A percentile compares a stretch with the other conserved stretches of the same genome.
These are phyloP conservation scores for Hypoxylon subgilvum DNA, from an alignment of 495 filamentous ascomycete genomes.

Conservation along the genomic window DNA sequence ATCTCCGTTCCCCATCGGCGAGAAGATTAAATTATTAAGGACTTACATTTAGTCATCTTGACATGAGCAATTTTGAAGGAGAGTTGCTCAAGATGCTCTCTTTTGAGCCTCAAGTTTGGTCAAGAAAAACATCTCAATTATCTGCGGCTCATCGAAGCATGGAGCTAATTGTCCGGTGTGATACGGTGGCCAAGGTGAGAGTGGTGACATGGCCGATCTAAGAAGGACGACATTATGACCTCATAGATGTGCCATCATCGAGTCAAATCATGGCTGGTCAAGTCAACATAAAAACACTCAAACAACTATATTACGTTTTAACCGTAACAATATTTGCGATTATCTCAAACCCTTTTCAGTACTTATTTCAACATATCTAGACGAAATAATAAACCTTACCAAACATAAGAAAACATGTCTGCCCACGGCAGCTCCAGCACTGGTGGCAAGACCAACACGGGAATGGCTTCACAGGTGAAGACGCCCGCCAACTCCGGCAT, in stretches of 20 bases:
- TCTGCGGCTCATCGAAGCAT: too few relatives aligned
- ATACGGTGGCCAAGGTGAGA: background rate
- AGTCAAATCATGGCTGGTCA: slow-evolving; percentile 10
- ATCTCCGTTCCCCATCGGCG: too few relatives aligned
- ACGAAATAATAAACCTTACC: background rate
- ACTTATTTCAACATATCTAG: background rate
- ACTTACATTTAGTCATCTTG: too few relatives aligned
- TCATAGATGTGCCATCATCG: slow-evolving; percentile 16
- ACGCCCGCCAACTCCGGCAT: slow-evolving; percentile 37
- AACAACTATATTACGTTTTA: background rate
- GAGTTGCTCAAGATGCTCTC: too few relatives aligned
- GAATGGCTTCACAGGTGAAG: slow-evolving; percentile 33
- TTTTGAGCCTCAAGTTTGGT: too few relatives aligned
- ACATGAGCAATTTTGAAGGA: too few relatives aligned
- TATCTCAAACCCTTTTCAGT: background rate
- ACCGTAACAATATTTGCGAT: background rate
- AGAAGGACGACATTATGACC: slow-evolving; percentile 23
- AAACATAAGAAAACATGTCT: slow-evolving; percentile 23
- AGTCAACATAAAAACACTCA: too few relatives aligned
- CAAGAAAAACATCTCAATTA: too few relatives aligned
- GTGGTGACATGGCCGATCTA: slow-evolving; percentile 26
- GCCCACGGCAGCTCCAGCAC: slow-evolving; percentile 40
- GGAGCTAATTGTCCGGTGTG: background rate
- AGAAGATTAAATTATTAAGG: too few relatives aligned
- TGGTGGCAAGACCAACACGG: slow-evolving; percentile 32